Percentiles rank a stretch among this genome's conserved stretches.
Evolutionary conservation across 2,329 filamentous ascomycete genomes (phyloP).

Genomic region (Fusarium multiceps): DNA sequence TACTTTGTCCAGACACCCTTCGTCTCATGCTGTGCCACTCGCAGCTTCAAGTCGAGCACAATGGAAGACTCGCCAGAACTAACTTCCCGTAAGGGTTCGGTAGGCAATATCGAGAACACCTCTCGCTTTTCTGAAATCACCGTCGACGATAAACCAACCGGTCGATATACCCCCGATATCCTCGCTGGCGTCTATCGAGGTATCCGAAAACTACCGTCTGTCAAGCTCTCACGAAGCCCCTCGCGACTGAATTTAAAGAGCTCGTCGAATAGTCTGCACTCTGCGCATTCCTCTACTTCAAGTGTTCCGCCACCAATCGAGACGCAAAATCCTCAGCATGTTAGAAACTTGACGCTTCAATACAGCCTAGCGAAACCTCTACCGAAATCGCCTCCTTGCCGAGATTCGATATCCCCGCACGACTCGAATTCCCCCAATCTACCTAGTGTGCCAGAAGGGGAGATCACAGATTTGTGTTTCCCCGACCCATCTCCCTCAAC

Average conservation of each 20-base stretch:
- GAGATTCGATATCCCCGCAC: constrained; percentile 46
- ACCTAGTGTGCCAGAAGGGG: constrained; percentile 49
- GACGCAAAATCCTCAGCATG: constrained; percentile 58
- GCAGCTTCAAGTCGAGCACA: constrained; percentile 25
- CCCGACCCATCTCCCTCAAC: constrained; percentile 22
- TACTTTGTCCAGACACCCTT: constrained; percentile 8
- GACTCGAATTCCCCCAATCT: constrained; percentile 47
- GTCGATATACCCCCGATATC: constrained; percentile 57
- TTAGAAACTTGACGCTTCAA: constrained; percentile 64
- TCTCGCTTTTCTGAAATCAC: constrained; percentile 59
- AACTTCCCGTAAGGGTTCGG: constrained; percentile 48
- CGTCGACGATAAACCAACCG: constrained; percentile 54
- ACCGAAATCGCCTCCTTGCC: constrained; percentile 60
- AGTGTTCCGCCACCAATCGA: constrained; percentile 33
- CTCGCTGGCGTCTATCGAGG: constrained; percentile 65
- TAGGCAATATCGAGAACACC: constrained; percentile 44
- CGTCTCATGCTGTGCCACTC: constrained; percentile 29
- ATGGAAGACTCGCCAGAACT: constrained; percentile 49
- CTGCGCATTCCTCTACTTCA: constrained; percentile 32
- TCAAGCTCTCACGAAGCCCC: constrained; percentile 58
- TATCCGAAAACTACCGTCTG: constrained; percentile 59
- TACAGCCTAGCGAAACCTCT: constrained; percentile 69
- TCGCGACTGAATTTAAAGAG: constrained; percentile 56
- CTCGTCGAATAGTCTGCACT: constrained; percentile 35
- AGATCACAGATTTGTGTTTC: constrained; percentile 45